Base-by-base conservation (phyloP, 805 yeast genomes). In the Ogataea nakhonphanomensis region DNA sequence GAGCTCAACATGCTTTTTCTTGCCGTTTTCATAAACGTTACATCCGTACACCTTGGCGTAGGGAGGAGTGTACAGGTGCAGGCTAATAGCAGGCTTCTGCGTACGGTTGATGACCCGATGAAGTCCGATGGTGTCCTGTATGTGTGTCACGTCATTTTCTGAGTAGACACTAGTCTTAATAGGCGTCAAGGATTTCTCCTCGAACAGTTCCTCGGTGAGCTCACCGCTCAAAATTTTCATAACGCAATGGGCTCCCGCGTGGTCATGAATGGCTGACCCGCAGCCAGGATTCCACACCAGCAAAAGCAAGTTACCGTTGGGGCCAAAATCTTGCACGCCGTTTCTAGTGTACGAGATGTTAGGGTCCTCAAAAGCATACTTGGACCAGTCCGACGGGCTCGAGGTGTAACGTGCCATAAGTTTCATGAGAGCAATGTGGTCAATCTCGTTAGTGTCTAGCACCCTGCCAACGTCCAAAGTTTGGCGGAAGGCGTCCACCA, bases 61-160 rank as follows among this genome's bases (percentile, higher is more conserved):
- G 7, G 90, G 88, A 6, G 90, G 89, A 6, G 89, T 81, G 62
- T 83, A 83, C 39, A 83, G 68, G 59, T 83, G 90, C 57, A 83
- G 68, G 30, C 84, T 74, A 11, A 83, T 76, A 9, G 85, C 78
- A 15, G 65, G 59, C 27, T 66, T 67, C 14, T 62, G 55, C 0
- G 64, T 33, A 7, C 70, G 71, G 55, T 83, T 83, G 30, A 67
- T 61, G 55, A 83, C 80, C 48, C 74, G 66, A 61, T 83, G 91
- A 41, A 79, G 65, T 1, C 90, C 91, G 33, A 83, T 70, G 23
- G 64, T 59, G 58, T 83, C 90, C 30, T 76, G 64, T 54, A 83
- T 83, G 62, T 82, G 81, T 3, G 83, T 76, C 12, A 80, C 85
- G 30, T 71, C 67, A 55, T 76, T 66, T 34, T 55, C 64, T 31